These are phyloP conservation scores for Trametes cinnabarina DNA, from an alignment of 768 basidiomycete genomes.

Conservation along the genomic window DNA sequence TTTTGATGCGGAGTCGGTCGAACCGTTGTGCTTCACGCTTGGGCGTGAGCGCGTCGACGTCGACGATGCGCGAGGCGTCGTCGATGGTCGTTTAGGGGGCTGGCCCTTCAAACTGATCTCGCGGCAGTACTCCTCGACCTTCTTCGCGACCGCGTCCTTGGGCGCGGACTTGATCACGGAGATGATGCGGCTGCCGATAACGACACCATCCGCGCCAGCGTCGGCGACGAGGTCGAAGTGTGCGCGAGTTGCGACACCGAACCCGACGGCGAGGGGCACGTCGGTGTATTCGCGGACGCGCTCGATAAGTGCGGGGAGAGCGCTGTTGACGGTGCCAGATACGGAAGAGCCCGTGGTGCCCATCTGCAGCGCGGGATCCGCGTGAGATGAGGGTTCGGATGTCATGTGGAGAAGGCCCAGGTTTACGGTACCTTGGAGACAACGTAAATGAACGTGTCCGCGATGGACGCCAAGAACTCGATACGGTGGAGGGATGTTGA, in stretches of 20 bases:
- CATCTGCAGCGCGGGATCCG: slow-evolving; percentile 59
- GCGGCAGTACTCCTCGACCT: slow-evolving; percentile 72
- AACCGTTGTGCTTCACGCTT: slow-evolving; percentile 31
- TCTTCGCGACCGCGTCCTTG: slow-evolving; percentile 43
- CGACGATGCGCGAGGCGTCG: slow-evolving; percentile 17
- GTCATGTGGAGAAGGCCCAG: background rate
- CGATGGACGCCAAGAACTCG: slow-evolving; percentile 87
- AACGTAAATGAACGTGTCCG: slow-evolving; percentile 96
- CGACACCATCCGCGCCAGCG: slow-evolving; percentile 93
- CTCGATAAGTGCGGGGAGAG: slow-evolving; percentile 79
- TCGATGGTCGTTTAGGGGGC: slow-evolving; percentile 18
- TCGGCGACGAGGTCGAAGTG: slow-evolving; percentile 86
- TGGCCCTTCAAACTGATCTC: slow-evolving; percentile 55
- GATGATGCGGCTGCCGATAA: slow-evolving; percentile 88
- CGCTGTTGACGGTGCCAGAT: slow-evolving; percentile 63
- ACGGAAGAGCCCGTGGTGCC: slow-evolving; percentile 94
- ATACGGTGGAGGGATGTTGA: slow-evolving; percentile 87
- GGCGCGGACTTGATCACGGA: slow-evolving; percentile 70
- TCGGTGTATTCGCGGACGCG: slow-evolving; percentile 77
- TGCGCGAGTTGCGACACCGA: slow-evolving; percentile 86
- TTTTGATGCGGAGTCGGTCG: slow-evolving; percentile 30
- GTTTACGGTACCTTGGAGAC: slow-evolving; percentile 75
- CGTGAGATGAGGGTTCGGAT: background rate
- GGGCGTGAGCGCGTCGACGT: slow-evolving; percentile 33
- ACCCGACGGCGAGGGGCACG: slow-evolving; percentile 92